Conservation (phyloP, 1,284 basidiomycete genomes). For the Paramarasmius palmivorus region DNA sequence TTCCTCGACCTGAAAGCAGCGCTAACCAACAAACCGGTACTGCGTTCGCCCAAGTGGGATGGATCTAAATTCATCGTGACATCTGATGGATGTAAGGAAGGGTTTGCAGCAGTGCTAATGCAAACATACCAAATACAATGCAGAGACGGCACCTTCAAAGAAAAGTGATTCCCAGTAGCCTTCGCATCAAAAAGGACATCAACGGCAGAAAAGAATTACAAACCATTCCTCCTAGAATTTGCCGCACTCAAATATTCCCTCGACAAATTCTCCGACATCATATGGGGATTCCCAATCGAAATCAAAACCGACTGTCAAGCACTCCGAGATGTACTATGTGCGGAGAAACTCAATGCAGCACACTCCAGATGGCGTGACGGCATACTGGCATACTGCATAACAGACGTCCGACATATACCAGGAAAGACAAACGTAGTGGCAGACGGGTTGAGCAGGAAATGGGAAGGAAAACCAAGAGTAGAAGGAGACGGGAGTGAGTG, state of each 20-base stretch:
- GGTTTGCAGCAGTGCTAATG: constrained; percentile 18
- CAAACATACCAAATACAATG: constrained; percentile 7
- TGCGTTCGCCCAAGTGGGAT: constrained; percentile 12
- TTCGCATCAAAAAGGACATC: constrained; percentile 12
- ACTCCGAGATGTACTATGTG: constrained; percentile 16
- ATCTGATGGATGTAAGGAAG: constrained; percentile 3
- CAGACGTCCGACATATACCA: constrained; percentile 16
- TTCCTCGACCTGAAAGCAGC: constrained; percentile 18
- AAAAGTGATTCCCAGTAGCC: neutral
- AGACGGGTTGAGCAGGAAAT: constrained; percentile 16
- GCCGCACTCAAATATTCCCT: constrained; percentile 12
- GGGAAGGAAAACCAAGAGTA: constrained; percentile 4
- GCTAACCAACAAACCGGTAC: constrained; percentile 17
- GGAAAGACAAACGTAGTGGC: constrained; percentile 15
- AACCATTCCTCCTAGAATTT: constrained; percentile 12
- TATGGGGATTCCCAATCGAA: constrained; percentile 21
- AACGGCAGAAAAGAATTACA: constrained; percentile 8
- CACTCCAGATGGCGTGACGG: constrained; percentile 19
- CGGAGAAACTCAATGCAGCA: constrained; percentile 13
- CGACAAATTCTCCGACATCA: constrained; percentile 21
- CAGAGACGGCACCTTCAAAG: neutral
- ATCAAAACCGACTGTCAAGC: constrained; percentile 24
- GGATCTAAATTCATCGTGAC: constrained; percentile 21
- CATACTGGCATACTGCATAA: constrained; percentile 18
- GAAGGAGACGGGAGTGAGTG: constrained; percentile 31